These are phyloP conservation scores for Elsinoe perseae DNA, from an alignment of 2,329 filamentous ascomycete species.

Conservation along the genomic window DNA sequence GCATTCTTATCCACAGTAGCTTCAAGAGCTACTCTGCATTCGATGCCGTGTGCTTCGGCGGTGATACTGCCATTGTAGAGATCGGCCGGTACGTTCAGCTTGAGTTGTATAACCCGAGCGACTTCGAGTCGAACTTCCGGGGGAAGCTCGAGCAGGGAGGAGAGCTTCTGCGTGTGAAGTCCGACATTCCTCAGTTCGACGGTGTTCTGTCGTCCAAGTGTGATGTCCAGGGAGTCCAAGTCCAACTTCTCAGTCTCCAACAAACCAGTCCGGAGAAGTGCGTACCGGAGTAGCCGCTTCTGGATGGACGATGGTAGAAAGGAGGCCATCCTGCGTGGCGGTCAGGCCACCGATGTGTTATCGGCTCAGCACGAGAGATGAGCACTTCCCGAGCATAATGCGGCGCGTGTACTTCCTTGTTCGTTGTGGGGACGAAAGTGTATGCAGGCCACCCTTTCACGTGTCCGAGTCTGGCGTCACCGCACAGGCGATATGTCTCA, in stretches of 20 bases:
- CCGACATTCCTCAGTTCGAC: slow-evolving; percentile 84
- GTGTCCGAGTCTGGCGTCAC: slow-evolving; percentile 13
- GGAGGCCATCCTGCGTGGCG: slow-evolving; percentile 33
- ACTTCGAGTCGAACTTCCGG: slow-evolving; percentile 61
- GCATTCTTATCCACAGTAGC: slow-evolving; percentile 25
- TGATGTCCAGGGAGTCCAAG: slow-evolving; percentile 76
- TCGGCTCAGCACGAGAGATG: neutral
- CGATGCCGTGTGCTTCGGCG: slow-evolving; percentile 73
- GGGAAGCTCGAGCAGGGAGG: slow-evolving; percentile 66
- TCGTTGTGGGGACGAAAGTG: neutral
- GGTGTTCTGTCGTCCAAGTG: slow-evolving; percentile 70
- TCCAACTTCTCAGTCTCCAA: slow-evolving; percentile 83
- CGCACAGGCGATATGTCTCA: slow-evolving; percentile 7
- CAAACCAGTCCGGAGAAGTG: slow-evolving; percentile 71
- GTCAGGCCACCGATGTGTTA: neutral
- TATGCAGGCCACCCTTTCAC: slow-evolving; percentile 14
- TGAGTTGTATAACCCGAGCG: slow-evolving; percentile 67
- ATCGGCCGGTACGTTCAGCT: slow-evolving; percentile 78
- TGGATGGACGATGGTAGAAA: slow-evolving; percentile 73
- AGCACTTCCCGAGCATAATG: neutral
- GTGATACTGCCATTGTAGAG: slow-evolving; percentile 77
- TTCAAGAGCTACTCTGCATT: slow-evolving; percentile 46
- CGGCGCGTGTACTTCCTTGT: neutral
- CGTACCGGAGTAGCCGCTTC: slow-evolving; percentile 82
- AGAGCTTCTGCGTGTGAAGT: slow-evolving; percentile 75